Percentiles rank a stretch among this genome's conserved stretches.
phyloP scores from a whole-genome alignment of 139 green algal species.

The Volvox reticuliferus region DNA sequence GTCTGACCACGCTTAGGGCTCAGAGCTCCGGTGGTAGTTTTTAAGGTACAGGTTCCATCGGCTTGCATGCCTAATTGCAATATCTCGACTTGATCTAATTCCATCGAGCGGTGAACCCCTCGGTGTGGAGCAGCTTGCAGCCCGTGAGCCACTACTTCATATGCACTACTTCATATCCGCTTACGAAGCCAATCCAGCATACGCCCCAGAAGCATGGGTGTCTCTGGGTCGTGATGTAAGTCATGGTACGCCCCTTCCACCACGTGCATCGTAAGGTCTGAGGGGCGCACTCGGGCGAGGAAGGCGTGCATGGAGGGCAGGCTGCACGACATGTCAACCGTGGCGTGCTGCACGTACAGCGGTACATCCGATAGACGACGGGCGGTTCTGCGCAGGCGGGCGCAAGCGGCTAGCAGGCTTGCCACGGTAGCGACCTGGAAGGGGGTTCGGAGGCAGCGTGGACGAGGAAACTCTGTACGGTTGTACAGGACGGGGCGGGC shows the following conservation, averaged over 20 bases:
- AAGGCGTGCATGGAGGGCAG: not conserved
- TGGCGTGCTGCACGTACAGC: slow-evolving; percentile 16
- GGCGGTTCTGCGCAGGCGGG: not conserved
- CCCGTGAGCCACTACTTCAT: no score
- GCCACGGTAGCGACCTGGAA: slow-evolving; percentile 14
- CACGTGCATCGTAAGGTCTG: slow-evolving; percentile 15
- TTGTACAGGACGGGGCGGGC: not conserved
- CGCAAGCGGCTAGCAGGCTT: slow-evolving; percentile 22
- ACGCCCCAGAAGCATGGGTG: slow-evolving; percentile 1
- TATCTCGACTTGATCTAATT: no score
- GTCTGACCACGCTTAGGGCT: no score
- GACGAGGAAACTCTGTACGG: not conserved
- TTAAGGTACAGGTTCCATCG: no score
- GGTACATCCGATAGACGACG: not conserved
- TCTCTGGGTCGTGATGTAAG: slow-evolving; percentile 47
- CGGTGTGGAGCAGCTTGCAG: no score
- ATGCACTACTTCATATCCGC: not conserved
- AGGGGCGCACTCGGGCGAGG: not conserved
- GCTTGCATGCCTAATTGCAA: no score
- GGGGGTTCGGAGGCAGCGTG: not conserved
- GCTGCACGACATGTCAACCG: slow-evolving; percentile 9
- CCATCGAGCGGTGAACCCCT: no score
- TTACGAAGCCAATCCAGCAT: slow-evolving; percentile 19
- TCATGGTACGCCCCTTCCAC: slow-evolving; percentile 38
- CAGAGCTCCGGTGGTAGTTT: no score